Base-by-base conservation (phyloP, 2,329 filamentous ascomycete species). In the Cercospora sp. region DNA sequence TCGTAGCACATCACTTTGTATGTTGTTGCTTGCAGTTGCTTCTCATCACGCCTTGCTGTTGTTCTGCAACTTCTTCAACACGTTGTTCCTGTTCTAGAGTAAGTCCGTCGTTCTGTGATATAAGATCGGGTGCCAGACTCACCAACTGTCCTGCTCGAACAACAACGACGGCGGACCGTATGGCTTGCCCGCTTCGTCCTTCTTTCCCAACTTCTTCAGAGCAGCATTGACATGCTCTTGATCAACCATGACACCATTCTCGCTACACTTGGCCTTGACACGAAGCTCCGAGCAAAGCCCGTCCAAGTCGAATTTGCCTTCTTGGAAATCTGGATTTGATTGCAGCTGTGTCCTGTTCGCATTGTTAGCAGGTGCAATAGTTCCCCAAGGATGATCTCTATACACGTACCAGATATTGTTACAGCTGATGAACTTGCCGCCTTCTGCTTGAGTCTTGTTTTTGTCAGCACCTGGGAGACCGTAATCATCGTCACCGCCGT, bases 231-330 rank as follows among this genome's bases (percentile, higher is more conserved):
- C 96, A 75, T 98, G 94, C 64, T 88, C 88, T 81, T 96, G 90
- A 70, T 93, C 90, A 26, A 99, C 91, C 18, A 97, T 92, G 12
- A 96, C 92, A 16, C 95, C 94, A 18, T 86, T 90, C 73, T 96
- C 92, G 0, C 93, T 96, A 80, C 95, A 99, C 77, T 94, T 95
- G 67, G 95, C 95, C 83, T 99, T 99, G 79, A 94, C 92, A 72
- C 94, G 92, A 13, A 99, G 87, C 78, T 99, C 94, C 4, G 91
- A 91, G 82, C 95, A 99, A 26, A 99, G 86, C 36, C 90, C 89
- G 77, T 99, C 95, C 60, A 99, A 90, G 73, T 99, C 95, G 72
- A 98, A 93, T 74, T 96, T 94, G 74, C 94, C 94, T 67, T 88
- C 91, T 77, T 94, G 91, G 74, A 96, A 95, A 78, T 91, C 93